Evolutionary conservation across 176 grass and related monocot species (phyloP).

Genomic region (Juncus effusus): DNA sequence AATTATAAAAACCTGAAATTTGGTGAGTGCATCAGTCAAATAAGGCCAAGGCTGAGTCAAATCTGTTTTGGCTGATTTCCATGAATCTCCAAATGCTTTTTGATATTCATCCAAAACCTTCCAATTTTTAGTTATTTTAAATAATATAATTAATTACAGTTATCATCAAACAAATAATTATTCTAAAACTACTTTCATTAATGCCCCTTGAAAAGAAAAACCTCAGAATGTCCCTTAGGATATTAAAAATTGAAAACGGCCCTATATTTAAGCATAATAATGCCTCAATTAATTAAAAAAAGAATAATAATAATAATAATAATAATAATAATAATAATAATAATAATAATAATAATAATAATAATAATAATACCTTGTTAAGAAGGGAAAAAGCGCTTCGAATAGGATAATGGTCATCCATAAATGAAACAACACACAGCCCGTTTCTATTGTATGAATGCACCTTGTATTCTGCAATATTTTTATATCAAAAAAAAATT

Average conservation of each 20-base stretch:
- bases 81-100: slow-evolving; percentile 86
- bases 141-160: slow-evolving; percentile 7
- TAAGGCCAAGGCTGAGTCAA: slow-evolving; percentile 73
- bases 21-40: slow-evolving; percentile 72
- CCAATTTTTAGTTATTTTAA: slow-evolving; percentile 10
- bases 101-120: slow-evolving; percentile 99
- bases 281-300: no score
- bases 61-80: slow-evolving; percentile 59
- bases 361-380: slow-evolving; percentile 46
- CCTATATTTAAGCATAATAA: no score
- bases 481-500: no score
- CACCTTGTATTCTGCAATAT: slow-evolving; percentile 76
- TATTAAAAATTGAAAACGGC: no score
- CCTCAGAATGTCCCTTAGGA: no score
- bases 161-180: not conserved
- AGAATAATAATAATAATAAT: not conserved
- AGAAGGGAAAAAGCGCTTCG: slow-evolving; percentile 91
- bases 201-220: no score
- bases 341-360: slow-evolving; percentile 20
- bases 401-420: slow-evolving; percentile 97
- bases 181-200: no score
- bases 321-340: slow-evolving; percentile 15
- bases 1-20: slow-evolving; percentile 65
- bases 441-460: slow-evolving; percentile 89
- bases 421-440: slow-evolving; percentile 72